Conservation (phyloP, 805 yeast genomes). For the Yarrowia bubula region DNA sequence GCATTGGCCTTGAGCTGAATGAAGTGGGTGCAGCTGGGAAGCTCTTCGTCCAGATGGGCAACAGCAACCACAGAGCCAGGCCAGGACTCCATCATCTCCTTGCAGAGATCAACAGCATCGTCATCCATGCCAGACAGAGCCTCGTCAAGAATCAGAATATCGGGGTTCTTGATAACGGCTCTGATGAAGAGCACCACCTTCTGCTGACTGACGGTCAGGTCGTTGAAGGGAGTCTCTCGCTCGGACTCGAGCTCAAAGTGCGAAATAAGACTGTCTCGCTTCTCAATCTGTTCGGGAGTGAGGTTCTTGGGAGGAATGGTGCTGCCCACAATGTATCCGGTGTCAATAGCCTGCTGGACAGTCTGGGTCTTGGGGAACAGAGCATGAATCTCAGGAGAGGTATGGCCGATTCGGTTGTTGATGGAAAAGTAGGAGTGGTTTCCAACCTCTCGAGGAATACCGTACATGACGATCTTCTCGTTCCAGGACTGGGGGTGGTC, state of each 20-base stretch:
- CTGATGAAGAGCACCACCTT: slow-evolving; percentile 74
- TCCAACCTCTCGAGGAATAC: slow-evolving; percentile 71
- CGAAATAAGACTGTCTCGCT: slow-evolving; percentile 48
- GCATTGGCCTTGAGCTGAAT: slow-evolving; percentile 38
- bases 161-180: slow-evolving; percentile 75
- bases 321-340: slow-evolving; percentile 75
- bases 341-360: slow-evolving; percentile 57
- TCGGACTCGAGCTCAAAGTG: slow-evolving; percentile 47
- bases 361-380: slow-evolving; percentile 64
- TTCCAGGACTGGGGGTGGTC: slow-evolving; percentile 98
- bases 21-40: slow-evolving; percentile 64
- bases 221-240: slow-evolving; percentile 47
- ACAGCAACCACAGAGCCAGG: slow-evolving; percentile 73
- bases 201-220: slow-evolving; percentile 67
- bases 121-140: slow-evolving; percentile 89
- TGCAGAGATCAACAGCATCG: slow-evolving; percentile 54
- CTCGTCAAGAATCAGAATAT: slow-evolving; percentile 80
- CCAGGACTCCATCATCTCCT: slow-evolving; percentile 51
- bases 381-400: slow-evolving; percentile 91
- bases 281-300: slow-evolving; percentile 40
- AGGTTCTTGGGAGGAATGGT: slow-evolving; percentile 50
- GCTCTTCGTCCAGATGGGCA: slow-evolving; percentile 80
- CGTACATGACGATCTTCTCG: slow-evolving; percentile 59
- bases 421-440: slow-evolving; percentile 71
- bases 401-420: slow-evolving; percentile 74